These are phyloP conservation scores for Begonia peltatifolia DNA, from an alignment of 306 rosid genomes.

Conservation along the genomic window DNA sequence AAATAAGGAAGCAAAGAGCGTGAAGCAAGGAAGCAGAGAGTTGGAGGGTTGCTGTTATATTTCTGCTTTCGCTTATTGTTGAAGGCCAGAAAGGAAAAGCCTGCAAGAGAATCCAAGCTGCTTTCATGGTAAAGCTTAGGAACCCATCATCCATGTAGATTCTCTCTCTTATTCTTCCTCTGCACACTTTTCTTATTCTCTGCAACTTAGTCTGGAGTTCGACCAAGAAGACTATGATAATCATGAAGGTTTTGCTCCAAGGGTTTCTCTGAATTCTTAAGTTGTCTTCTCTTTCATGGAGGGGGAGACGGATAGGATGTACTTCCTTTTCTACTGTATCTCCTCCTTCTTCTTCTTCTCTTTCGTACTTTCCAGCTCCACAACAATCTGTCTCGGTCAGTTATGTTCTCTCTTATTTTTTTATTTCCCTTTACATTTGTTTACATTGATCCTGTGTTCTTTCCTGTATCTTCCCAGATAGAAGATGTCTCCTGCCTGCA, in stretches of 20 bases:
- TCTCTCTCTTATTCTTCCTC: conserved; percentile 5
- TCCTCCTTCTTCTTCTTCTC: conserved; percentile 21
- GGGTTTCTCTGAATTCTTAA: conserved; percentile 4
- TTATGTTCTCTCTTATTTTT: conserved; percentile 3
- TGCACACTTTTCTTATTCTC: conserved; percentile 7
- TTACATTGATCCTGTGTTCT: too few species aligned
- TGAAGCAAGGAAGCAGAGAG: neutral
- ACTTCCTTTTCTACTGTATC: conserved; percentile 11
- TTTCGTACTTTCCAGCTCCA: conserved; percentile 26
- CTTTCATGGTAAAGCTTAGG: conserved; percentile 65
- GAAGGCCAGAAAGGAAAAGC: conserved; percentile 34
- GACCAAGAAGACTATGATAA: neutral
- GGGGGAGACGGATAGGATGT: conserved; percentile 27
- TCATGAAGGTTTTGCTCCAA: conserved; percentile 4
- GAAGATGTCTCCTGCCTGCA: conserved; percentile 17
- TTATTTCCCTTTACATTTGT: neutral
- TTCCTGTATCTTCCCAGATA: conserved; percentile 25
- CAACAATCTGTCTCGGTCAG: conserved; percentile 16
- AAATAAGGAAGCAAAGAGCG: neutral
- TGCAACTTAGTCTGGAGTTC: neutral
- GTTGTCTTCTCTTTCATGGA: conserved; percentile 41
- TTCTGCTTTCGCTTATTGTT: neutral
- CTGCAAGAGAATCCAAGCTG: conserved; percentile 54
- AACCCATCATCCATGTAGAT: conserved; percentile 26
- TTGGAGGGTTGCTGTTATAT: neutral